These are phyloP conservation scores for Zymoseptoria tritici DNA, from an alignment of 2,329 filamentous ascomycete genomes.

Conservation along the genomic window DNA sequence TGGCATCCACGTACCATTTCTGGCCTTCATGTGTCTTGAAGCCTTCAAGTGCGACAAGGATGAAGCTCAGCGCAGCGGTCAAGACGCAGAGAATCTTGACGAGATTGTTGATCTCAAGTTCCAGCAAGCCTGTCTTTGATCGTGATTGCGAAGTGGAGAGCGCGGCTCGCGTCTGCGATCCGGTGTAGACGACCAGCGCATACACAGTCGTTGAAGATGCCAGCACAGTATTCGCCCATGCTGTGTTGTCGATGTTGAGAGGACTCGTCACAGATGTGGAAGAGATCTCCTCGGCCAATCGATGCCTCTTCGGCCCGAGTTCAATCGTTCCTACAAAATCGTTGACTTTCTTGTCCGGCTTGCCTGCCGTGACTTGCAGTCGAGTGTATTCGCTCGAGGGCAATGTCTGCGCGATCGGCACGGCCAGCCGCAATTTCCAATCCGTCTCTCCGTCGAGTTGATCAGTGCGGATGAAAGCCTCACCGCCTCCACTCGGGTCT, in stretches of 20 bases:
- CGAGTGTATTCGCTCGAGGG: slow-evolving; percentile 60
- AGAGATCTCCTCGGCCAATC: slow-evolving; percentile 30
- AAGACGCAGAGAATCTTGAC: slow-evolving; percentile 92
- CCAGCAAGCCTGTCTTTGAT: slow-evolving; percentile 87
- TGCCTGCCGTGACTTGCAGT: slow-evolving; percentile 68
- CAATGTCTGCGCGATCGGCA: slow-evolving; percentile 75
- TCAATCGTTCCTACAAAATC: slow-evolving; percentile 89
- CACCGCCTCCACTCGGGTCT: slow-evolving; percentile 52
- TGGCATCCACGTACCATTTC: slow-evolving; percentile 92
- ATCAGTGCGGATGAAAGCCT: slow-evolving; percentile 95
- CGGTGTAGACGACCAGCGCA: slow-evolving; percentile 89
- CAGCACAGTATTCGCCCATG: slow-evolving; percentile 96
- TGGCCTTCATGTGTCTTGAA: slow-evolving; percentile 55
- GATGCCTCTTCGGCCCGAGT: slow-evolving; percentile 50
- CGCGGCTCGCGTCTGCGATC: slow-evolving; percentile 85
- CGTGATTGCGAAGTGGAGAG: slow-evolving; percentile 85
- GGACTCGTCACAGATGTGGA: slow-evolving; percentile 48
- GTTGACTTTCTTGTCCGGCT: slow-evolving; percentile 89
- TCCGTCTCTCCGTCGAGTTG: slow-evolving; percentile 97
- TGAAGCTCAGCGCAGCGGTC: slow-evolving; percentile 75
- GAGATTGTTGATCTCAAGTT: slow-evolving; percentile 93
- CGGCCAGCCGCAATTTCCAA: slow-evolving; percentile 91
- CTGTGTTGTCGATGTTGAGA: slow-evolving; percentile 90
- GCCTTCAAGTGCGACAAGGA: slow-evolving; percentile 80
- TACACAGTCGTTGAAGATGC: slow-evolving; percentile 85